Percentiles rank a stretch among this genome's conserved stretches.
Evolutionary conservation across 306 rosid genomes (phyloP).

Genomic region (Prunus persica): DNA sequence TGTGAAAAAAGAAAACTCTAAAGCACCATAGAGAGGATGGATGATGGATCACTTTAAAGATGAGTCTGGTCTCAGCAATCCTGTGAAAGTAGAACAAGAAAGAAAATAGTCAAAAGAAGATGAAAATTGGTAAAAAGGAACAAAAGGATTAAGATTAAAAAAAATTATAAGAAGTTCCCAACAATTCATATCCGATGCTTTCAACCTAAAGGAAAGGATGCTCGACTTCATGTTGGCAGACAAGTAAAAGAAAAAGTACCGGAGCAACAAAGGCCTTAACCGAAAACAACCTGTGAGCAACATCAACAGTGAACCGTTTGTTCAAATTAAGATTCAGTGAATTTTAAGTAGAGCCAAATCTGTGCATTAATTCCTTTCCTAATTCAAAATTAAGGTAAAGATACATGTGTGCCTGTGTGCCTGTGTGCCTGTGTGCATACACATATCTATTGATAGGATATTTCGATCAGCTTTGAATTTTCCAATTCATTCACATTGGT

Average conservation of each 20-base stretch:
- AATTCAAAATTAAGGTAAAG: background rate
- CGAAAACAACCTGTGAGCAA: background rate
- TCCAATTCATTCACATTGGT: background rate
- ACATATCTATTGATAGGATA: background rate
- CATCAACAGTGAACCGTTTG: background rate
- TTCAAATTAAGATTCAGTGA: background rate
- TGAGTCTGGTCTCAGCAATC: background rate
- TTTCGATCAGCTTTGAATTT: background rate
- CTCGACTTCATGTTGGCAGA: background rate
- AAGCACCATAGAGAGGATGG: background rate
- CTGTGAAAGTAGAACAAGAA: background rate
- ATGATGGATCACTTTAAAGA: background rate
- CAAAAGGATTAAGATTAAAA: background rate
- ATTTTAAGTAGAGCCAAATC: background rate
- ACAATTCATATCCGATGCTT: background rate
- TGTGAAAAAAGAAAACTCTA: background rate
- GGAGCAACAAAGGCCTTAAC: background rate
- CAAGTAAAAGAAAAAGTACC: background rate
- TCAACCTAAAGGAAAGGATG: background rate
- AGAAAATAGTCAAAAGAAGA: background rate
- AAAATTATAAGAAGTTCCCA: background rate
- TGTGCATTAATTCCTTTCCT: background rate
- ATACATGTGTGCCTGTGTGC: background rate
- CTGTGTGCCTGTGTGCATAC: background rate
- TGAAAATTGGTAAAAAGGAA: background rate